Conservation (phyloP, 2,329 filamentous ascomycete species). For the Aspergillus fumigatus region DNA sequence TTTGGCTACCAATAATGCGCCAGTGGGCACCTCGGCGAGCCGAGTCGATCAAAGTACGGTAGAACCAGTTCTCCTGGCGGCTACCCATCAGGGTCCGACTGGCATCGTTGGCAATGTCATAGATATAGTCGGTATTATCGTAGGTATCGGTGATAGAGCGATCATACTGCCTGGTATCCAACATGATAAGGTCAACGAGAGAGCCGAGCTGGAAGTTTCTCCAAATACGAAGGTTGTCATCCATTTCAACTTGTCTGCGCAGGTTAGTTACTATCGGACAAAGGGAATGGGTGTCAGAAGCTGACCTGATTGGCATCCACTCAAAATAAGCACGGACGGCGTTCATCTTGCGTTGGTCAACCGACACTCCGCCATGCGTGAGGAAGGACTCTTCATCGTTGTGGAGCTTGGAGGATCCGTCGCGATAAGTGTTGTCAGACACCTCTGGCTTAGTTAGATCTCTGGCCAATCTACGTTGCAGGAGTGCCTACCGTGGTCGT, state of each 20-base stretch:
- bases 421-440: constrained; percentile 61
- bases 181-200: constrained; percentile 62
- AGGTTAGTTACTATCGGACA: constrained; percentile 21
- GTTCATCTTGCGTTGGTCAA: constrained; percentile 71
- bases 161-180: constrained; percentile 67
- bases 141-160: constrained; percentile 58
- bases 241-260: constrained; percentile 59
- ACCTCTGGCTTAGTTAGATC: constrained; percentile 42
- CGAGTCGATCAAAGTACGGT: constrained; percentile 54
- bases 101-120: constrained; percentile 61
- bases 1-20: constrained; percentile 68
- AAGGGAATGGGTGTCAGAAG: constrained; percentile 10
- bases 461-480: background rate
- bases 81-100: constrained; percentile 66
- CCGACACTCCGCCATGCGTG: constrained; percentile 54
- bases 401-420: constrained; percentile 57
- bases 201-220: constrained; percentile 62
- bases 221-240: constrained; percentile 67
- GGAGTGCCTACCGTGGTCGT: constrained; percentile 49
- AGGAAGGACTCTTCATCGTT: constrained; percentile 65
- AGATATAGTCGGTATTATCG: constrained; percentile 60
- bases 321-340: constrained; percentile 68
- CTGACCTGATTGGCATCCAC: constrained; percentile 55
- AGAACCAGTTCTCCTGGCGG: constrained; percentile 72
- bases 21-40: constrained; percentile 63